These are phyloP conservation scores for Galerina marginata DNA, from an alignment of 768 basidiomycete species.

Conservation along the genomic window DNA sequence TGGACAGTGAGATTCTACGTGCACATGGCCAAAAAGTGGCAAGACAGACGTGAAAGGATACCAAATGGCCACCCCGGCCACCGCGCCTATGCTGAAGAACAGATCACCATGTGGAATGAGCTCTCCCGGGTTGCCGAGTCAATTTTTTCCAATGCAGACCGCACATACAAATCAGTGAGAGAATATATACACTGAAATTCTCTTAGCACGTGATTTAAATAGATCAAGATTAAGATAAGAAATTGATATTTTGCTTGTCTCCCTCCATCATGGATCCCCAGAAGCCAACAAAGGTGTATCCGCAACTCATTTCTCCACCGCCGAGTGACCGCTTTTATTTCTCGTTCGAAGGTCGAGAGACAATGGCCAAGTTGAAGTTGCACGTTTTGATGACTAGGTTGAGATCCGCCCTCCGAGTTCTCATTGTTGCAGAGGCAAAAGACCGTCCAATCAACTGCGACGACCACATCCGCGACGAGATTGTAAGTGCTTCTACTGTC, in stretches of 20 bases:
- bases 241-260: too few species aligned
- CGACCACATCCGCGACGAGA: too few species aligned
- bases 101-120: constrained; percentile 14
- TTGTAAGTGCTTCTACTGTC: too few species aligned
- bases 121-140: neutral
- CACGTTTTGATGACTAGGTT: neutral
- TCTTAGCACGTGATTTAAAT: too few species aligned
- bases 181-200: too few species aligned
- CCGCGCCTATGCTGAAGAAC: constrained; percentile 1
- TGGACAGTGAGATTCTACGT: constrained; percentile 8
- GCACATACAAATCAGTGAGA: too few species aligned
- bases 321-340: neutral
- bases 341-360: neutral
- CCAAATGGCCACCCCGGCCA: neutral
- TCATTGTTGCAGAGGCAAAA: neutral
- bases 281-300: too few species aligned
- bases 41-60: neutral
- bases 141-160: too few species aligned
- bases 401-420: neutral
- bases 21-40: constrained; percentile 3
- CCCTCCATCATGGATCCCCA: too few species aligned
- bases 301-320: neutral
- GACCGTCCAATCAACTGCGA: too few species aligned
- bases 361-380: neutral
- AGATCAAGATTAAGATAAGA: too few species aligned